Evolutionary conservation across 1,139 yeast genomes (phyloP).

Genomic region (Lodderomyces jiufengensis): DNA sequence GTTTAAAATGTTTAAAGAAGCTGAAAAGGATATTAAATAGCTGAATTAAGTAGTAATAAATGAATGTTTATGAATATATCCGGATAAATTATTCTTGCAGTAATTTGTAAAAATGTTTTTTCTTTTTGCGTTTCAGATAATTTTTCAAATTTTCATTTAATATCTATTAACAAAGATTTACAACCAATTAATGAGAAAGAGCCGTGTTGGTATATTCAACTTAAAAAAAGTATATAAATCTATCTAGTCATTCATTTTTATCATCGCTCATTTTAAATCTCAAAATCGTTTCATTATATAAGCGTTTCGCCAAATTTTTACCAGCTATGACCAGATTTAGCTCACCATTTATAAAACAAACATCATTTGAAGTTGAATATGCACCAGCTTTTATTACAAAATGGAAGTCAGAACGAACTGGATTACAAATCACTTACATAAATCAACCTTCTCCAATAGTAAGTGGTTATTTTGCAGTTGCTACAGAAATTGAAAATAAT

Average conservation of each 20-base stretch:
- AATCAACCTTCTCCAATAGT: slow-evolving; percentile 86
- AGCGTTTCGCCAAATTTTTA: background rate
- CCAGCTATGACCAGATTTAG: slow-evolving; percentile 11
- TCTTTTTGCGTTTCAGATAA: no score
- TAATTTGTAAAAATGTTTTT: no score
- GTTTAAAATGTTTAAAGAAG: slow-evolving; percentile 50
- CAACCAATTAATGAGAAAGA: no score
- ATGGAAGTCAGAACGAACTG: slow-evolving; percentile 76
- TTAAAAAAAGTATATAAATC: no score
- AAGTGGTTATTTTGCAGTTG: slow-evolving; percentile 90
- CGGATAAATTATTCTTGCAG: no score
- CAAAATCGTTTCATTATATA: background rate
- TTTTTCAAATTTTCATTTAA: no score
- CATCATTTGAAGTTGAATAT: slow-evolving; percentile 55
- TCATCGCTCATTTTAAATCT: slow-evolving; percentile 1
- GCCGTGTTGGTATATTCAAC: no score
- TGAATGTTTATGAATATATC: no score
- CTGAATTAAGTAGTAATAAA: no score
- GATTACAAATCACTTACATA: slow-evolving; percentile 73
- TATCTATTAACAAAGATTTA: no score
- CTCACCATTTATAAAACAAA: slow-evolving; percentile 36
- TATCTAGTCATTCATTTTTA: background rate
- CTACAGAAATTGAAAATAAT: slow-evolving; percentile 83
- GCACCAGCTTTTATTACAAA: slow-evolving; percentile 63
- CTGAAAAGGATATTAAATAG: slow-evolving; percentile 21